These are phyloP conservation scores for Gracilaria domingensis DNA, from an alignment of 23 red algal species.

Conservation along the genomic window DNA sequence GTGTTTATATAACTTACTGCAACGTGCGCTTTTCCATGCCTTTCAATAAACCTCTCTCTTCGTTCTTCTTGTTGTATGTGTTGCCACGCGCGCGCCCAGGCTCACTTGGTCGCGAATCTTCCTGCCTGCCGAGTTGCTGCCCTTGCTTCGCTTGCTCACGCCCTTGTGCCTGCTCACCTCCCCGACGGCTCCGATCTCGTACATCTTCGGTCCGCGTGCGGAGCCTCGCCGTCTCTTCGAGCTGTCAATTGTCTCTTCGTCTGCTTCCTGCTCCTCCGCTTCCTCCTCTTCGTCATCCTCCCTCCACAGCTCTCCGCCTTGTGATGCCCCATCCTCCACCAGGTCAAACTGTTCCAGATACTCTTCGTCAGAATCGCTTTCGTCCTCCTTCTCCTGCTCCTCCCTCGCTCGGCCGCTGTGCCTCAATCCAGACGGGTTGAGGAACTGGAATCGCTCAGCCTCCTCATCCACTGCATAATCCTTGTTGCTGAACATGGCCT, in stretches of 20 bases:
- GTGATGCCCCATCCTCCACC: slow-evolving; percentile 5
- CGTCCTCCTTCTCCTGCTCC: background rate
- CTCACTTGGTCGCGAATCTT: slow-evolving; percentile 18
- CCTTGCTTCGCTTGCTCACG: background rate
- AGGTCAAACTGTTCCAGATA: slow-evolving; percentile 72
- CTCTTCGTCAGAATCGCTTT: slow-evolving; percentile 66
- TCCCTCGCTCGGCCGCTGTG: background rate
- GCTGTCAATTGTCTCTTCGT: background rate
- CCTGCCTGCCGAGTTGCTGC: background rate
- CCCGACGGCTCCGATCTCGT: slow-evolving; percentile 30
- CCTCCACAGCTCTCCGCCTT: background rate
- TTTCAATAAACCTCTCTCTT: no score
- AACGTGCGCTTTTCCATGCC: no score
- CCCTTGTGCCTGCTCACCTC: slow-evolving; percentile 21
- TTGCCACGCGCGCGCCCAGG: background rate
- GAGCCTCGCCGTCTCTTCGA: background rate
- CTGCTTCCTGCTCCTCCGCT: background rate
- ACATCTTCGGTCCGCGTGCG: slow-evolving; percentile 43
- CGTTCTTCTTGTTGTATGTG: background rate
- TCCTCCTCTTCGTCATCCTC: slow-evolving; percentile 22
- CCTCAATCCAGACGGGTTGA: slow-evolving; percentile 61
- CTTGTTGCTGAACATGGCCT: slow-evolving; percentile 76
- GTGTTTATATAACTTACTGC: no score
- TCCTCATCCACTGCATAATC: slow-evolving; percentile 87
- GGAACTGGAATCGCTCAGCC: slow-evolving; percentile 80